Evolutionary conservation across 768 basidiomycete genomes (phyloP).

Genomic region (Hypholoma fasciculare): DNA sequence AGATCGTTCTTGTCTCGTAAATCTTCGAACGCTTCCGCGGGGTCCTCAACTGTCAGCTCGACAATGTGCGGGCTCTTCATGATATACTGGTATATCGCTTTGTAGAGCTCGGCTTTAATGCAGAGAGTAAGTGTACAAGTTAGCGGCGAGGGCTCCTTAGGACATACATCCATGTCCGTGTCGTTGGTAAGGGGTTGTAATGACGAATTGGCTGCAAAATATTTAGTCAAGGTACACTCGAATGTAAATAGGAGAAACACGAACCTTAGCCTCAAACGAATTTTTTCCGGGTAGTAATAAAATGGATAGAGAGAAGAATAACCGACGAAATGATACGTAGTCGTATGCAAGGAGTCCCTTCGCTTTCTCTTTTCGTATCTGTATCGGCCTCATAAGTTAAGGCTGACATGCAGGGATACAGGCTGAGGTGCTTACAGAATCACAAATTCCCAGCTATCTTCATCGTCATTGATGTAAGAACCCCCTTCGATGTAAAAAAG

Average conservation of each 20-base stretch:
- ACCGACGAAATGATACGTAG: constrained; percentile 89
- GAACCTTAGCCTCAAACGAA: constrained; percentile 84
- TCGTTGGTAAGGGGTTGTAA: constrained; percentile 87
- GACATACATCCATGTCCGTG: constrained; percentile 86
- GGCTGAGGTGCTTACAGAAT: constrained; percentile 59
- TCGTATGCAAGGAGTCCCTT: constrained; percentile 42
- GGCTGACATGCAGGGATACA: neutral
- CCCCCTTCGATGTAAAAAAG: constrained; percentile 94
- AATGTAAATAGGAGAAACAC: constrained; percentile 13
- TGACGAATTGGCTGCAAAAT: constrained; percentile 84
- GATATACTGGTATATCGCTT: constrained; percentile 78
- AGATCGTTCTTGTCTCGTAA: constrained; percentile 92
- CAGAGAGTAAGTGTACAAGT: neutral
- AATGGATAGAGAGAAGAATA: constrained; percentile 96
- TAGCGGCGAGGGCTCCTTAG: neutral
- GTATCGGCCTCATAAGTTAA: neutral
- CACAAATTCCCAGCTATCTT: constrained; percentile 92
- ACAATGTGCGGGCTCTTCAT: constrained; percentile 66
- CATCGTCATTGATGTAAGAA: constrained; percentile 91
- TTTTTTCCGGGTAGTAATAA: constrained; percentile 91
- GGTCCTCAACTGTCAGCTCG: constrained; percentile 97
- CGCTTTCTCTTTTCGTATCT: constrained; percentile 87
- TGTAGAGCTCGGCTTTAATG: constrained; percentile 78
- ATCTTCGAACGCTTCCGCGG: constrained; percentile 97
- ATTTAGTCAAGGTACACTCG: constrained; percentile 4